Evolutionary conservation across 176 grass and related monocot genomes (phyloP), one percentile per base, ranked within the genome.

Genomic region (Metroxylon sagu): DNA sequence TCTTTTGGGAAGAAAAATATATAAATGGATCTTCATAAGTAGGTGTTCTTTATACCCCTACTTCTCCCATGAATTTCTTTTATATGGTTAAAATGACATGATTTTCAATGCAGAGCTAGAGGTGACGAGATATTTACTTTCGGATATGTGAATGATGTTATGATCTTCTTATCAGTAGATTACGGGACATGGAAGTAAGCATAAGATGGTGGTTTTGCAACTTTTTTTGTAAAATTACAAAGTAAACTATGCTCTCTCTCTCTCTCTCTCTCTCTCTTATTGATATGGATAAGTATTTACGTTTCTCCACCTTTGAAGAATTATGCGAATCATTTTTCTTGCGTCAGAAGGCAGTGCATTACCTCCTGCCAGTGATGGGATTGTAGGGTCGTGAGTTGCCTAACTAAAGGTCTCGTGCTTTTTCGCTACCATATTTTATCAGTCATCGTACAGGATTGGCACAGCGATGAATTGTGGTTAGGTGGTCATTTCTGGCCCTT

Each of bases 181-280:
- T 17, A 35, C 0, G 18, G 29, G 30, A 60, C 7, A 18, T 35
- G 17, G 28, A 60, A 6, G 3, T 39, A 29, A 60, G 58, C 29
- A 60, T 60, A 30, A 60, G 25, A 28, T 35, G 28, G 29, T 60
- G 14, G 29, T 17, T 31, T 60, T 28, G 4, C 28, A 15, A 3
- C 28, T 60, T 60, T 60, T 60, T 4, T 18, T 35, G 28, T 60
- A 28, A 60, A 60, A 30, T 60, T 60, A 60, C 58, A 7, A 17
- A 6, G 27, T 19, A 30, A 27, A 28, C 58, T 10, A 10, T 43
- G 10, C 35, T 43, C 35, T 30, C 25, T 60, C 58, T 39, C 21
- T 23, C 21, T 23, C 21, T 23, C 21, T 23, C 21, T 23, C 21
- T 23, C 1, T 23, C 21, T 23, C 21, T 23, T 60, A 60, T 60